Evolutionary conservation across 2,329 filamentous ascomycete genomes (phyloP).

Genomic region (Alternaria tenuissima): DNA sequence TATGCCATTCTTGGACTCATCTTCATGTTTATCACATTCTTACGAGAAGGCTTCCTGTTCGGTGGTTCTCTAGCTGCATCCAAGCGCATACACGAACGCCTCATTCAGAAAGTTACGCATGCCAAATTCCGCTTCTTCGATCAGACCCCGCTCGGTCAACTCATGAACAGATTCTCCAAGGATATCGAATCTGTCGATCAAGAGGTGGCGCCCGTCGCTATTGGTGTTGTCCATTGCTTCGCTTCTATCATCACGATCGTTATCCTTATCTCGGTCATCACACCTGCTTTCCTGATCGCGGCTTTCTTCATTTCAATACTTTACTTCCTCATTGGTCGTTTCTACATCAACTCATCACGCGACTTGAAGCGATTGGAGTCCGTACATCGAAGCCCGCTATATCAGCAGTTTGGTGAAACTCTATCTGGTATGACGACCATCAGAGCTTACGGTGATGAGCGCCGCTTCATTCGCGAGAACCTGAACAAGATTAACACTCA

Average conservation of each 20-base stretch:
- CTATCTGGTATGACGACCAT: slow-evolving; percentile 95
- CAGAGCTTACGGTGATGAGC: slow-evolving; percentile 92
- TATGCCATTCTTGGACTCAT: slow-evolving; percentile 81
- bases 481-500: slow-evolving; percentile 87
- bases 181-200: slow-evolving; percentile 95
- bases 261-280: slow-evolving; percentile 84
- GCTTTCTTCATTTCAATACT: slow-evolving; percentile 83
- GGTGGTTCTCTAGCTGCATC: slow-evolving; percentile 90
- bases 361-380: slow-evolving; percentile 96
- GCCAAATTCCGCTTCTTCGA: slow-evolving; percentile 99
- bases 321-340: slow-evolving; percentile 82
- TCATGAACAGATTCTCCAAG: slow-evolving; percentile 99
- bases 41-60: slow-evolving; percentile 89
- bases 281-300: slow-evolving; percentile 87
- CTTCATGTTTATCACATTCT: slow-evolving; percentile 82
- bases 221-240: slow-evolving; percentile 73
- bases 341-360: slow-evolving; percentile 92
- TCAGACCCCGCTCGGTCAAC: slow-evolving; percentile 89
- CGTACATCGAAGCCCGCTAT: slow-evolving; percentile 90
- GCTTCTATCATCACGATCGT: slow-evolving; percentile 83
- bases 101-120: slow-evolving; percentile 81
- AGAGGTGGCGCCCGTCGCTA: slow-evolving; percentile 91
- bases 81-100: slow-evolving; percentile 77
- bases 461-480: slow-evolving; percentile 93
- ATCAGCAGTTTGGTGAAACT: slow-evolving; percentile 98